Base-by-base conservation (phyloP, 2,329 filamentous ascomycete species). In the Phaeosphaeriaceae sp. region DNA sequence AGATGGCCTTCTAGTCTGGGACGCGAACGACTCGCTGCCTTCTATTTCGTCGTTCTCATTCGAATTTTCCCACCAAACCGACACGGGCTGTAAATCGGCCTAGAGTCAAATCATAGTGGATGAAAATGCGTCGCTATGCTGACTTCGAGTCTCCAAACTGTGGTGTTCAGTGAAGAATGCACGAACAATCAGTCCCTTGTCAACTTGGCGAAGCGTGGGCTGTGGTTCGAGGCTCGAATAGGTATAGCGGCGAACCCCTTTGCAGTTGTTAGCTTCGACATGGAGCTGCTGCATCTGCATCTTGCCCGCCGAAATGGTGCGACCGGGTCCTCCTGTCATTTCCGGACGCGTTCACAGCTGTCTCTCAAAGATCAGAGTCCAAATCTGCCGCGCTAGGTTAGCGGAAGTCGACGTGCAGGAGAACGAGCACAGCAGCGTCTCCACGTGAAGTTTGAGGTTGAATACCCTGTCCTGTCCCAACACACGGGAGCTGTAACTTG, bases 371-470 rank as follows among this genome's bases (percentile, higher is more conserved):
- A 40, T 40, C 35, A 40, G 35, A 40, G 35, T 40, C 35, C 13
- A 15, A 40, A 40, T 2, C 35, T 40, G 15, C 35, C 35, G 35
- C 35, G 35, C 35, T 17, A 40, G 35, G 35, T 17, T 40, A 40
- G 35, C 35, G 35, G 35, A 40, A 3, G 6, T 13, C 13, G 35
- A 40, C 35, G 35, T n/a, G 35, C 35, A 40, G 44, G 21, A 47
- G 44, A 47, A 47, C 44, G 44, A 47, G 44, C 44, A 47, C 44
- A 13, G 44, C 44, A 13, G 44, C 44, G 23, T 23, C 22, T 47
- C 44, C 44, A 47, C 44, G 44, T 47, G 22, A 47, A 47, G 44
- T 47, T 47, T 47, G 21, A 26, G 11, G 44, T 23, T 24, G 44
- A 47, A 13, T 26, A 6, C 22, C 9, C 44, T 17, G 23, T 10